Conservation (phyloP, 2,329 filamentous ascomycete species). For the Fusarium sp. region DNA sequence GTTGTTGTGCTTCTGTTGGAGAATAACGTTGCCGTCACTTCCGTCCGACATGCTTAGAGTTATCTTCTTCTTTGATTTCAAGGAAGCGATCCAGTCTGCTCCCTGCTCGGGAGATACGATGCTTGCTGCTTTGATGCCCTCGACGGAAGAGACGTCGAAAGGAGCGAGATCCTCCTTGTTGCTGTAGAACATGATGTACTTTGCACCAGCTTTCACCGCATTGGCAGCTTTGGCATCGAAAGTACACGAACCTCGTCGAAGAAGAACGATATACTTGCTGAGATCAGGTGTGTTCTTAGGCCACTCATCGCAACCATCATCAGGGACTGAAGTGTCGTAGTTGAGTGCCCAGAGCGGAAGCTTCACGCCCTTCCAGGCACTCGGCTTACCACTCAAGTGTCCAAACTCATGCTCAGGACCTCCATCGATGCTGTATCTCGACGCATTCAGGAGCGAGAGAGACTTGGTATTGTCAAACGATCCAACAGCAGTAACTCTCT, state of each 20-base stretch:
- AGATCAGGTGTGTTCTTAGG: conserved; percentile 68
- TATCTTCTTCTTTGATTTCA: conserved; percentile 59
- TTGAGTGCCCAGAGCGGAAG: conserved; percentile 63
- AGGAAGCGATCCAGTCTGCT: conserved; percentile 56
- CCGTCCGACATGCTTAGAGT: conserved; percentile 59
- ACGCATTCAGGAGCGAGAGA: conserved; percentile 57
- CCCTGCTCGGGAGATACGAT: conserved; percentile 59
- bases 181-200: conserved; percentile 73
- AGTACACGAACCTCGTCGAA: conserved; percentile 69
- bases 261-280: conserved; percentile 66
- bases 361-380: conserved; percentile 58
- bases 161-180: conserved; percentile 53
- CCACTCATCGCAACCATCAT: conserved; percentile 64
- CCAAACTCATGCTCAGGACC: conserved; percentile 54
- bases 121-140: conserved; percentile 52
- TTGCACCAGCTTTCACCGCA: conserved; percentile 65
- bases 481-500: conserved; percentile 60
- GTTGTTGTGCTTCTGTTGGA: conserved; percentile 55
- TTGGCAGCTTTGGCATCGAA: conserved; percentile 67
- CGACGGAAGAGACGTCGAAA: conserved; percentile 49
- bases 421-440: conserved; percentile 55
- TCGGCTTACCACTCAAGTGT: conserved; percentile 56
- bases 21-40: conserved; percentile 49
- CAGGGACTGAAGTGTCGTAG: conserved; percentile 60
- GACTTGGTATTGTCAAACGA: conserved; percentile 62